Evolutionary conservation across 192 early-diverging fungal species (phyloP).

Genomic region (Jimgerdemannia lactiflua): DNA sequence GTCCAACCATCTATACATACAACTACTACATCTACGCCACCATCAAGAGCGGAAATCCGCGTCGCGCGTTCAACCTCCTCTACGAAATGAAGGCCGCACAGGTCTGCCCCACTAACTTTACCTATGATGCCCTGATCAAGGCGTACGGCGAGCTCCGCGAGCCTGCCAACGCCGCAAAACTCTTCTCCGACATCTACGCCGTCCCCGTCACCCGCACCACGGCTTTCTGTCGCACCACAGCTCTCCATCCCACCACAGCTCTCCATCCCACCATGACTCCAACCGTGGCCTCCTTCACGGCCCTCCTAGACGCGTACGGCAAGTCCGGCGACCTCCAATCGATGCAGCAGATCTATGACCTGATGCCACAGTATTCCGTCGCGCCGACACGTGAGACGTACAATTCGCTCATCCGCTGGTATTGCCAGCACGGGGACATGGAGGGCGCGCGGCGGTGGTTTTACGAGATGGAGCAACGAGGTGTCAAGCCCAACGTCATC

Average conservation of each 20-base stretch:
- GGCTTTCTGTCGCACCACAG: not conserved
- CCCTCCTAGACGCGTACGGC: constrained; percentile 34
- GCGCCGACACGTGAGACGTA: constrained; percentile 11
- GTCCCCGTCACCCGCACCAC: not conserved
- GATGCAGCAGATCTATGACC: constrained; percentile 23
- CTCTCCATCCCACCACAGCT: not conserved
- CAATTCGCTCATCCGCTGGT: constrained; percentile 31
- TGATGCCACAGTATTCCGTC: constrained; percentile 25
- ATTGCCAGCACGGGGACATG: constrained; percentile 19
- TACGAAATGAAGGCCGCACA: constrained; percentile 8
- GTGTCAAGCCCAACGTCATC: constrained; percentile 23
- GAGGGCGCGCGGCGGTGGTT: constrained; percentile 20
- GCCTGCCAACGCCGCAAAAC: not conserved
- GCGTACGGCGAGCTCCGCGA: constrained; percentile 28
- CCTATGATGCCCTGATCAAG: constrained; percentile 27
- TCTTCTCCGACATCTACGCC: not conserved
- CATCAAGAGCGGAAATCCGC: constrained; percentile 16
- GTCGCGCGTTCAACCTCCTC: constrained; percentile 12
- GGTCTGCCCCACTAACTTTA: constrained; percentile 22
- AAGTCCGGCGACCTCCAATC: constrained; percentile 14
- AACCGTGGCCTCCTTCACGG: constrained; percentile 13
- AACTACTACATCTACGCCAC: constrained; percentile 31
- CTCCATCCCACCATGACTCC: constrained; percentile 8
- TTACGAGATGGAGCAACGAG: constrained; percentile 22
- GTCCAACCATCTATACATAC: constrained; percentile 23